A percentile compares a stretch with the other conserved stretches of the same genome.
Conservation (phyloP, 75 land plant genomes). For the Cupressus sempervirens region DNA sequence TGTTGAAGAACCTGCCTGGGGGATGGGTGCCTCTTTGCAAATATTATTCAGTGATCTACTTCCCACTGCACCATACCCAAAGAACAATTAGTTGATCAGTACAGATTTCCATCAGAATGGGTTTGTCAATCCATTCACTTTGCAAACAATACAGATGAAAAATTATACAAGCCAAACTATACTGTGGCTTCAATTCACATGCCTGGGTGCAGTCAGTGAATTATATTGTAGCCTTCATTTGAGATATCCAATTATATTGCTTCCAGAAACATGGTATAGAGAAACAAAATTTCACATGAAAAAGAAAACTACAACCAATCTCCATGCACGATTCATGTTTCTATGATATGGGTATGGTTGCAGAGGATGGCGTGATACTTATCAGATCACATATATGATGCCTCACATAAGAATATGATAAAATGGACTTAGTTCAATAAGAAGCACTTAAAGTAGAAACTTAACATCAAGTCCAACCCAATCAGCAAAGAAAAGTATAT, state of each 20-base stretch:
- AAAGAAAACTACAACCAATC: background rate
- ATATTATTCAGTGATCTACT: slow-evolving; percentile 57
- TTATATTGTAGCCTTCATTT: background rate
- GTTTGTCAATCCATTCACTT: background rate
- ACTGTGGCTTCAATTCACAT: background rate
- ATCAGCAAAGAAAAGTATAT: slow-evolving; percentile 7
- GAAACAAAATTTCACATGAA: background rate
- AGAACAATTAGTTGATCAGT: background rate
- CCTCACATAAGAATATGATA: background rate
- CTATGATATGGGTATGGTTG: background rate
- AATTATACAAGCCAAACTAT: background rate
- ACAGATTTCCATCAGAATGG: background rate
- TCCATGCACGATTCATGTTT: background rate
- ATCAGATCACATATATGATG: background rate
- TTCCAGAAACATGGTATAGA: background rate
- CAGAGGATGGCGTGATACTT: background rate
- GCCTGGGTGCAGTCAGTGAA: background rate
- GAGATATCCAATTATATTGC: background rate
- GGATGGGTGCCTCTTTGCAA: slow-evolving; percentile 43
- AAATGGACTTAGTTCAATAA: background rate
- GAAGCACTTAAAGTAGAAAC: background rate
- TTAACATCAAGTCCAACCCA: background rate
- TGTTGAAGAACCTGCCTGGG: slow-evolving; percentile 21
- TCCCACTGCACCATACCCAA: slow-evolving; percentile 40
- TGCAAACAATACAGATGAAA: background rate